Evolutionary conservation across 768 basidiomycete genomes (phyloP).

Genomic region (Mycena leptocephala): DNA sequence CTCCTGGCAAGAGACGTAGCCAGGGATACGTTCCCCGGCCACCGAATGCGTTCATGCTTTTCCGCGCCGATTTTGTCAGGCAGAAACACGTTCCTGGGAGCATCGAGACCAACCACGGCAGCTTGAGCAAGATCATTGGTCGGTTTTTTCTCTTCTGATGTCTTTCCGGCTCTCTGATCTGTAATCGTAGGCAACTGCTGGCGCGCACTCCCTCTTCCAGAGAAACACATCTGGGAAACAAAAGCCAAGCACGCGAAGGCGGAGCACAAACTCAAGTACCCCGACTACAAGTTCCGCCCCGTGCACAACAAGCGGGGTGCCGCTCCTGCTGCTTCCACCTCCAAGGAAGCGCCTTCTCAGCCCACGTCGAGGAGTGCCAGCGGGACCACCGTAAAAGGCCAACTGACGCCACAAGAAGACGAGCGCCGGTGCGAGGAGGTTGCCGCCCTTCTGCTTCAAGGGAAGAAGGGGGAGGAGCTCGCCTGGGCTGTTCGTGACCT

Average conservation of each 20-base stretch:
- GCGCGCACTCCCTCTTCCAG: constrained; percentile 78
- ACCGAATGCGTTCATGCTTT: constrained; percentile 91
- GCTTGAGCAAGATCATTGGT: constrained; percentile 83
- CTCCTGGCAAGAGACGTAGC: constrained; percentile 73
- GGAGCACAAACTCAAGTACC: constrained; percentile 78
- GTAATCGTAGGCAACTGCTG: constrained; percentile 77
- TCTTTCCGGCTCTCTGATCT: constrained; percentile 22
- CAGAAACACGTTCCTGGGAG: constrained; percentile 85
- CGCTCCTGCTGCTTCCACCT: background rate
- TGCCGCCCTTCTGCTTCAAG: constrained; percentile 74
- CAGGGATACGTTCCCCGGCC: constrained; percentile 84
- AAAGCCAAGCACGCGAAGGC: constrained; percentile 83
- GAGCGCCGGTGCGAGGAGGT: constrained; percentile 81
- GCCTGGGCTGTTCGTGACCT: constrained; percentile 72
- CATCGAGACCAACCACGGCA: constrained; percentile 85
- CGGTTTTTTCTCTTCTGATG: constrained; percentile 42
- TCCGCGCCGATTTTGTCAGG: constrained; percentile 87
- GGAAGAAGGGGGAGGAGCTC: constrained; percentile 81
- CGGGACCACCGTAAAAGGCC: constrained; percentile 52
- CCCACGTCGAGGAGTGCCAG: constrained; percentile 52
- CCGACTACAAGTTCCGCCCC: constrained; percentile 74
- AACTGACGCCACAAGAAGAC: constrained; percentile 62
- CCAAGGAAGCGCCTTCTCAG: background rate
- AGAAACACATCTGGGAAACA: constrained; percentile 82
- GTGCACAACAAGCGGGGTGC: constrained; percentile 63